Base-by-base conservation (phyloP, 2,329 filamentous ascomycete species). In the Albophoma yamanashiensis region DNA sequence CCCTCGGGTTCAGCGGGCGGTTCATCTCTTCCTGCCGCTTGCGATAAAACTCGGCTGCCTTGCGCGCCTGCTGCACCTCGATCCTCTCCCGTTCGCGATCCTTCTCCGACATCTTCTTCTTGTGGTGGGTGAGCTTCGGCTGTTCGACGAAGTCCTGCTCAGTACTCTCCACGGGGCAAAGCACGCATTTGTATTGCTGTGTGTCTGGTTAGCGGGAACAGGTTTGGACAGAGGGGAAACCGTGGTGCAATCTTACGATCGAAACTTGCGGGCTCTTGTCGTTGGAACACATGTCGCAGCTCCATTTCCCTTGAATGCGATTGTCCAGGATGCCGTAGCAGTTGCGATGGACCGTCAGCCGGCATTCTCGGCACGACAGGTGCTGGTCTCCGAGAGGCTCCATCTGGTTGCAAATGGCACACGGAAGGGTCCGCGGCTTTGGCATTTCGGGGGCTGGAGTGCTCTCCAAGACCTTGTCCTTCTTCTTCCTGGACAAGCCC, bases 271-370 rank as follows among this genome's bases (percentile, higher is more conserved):
- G 92, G 68, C 88, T 93, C 71, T 92, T 91, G 71, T 99, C 94
- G 69, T 99, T 99, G 43, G 86, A 81, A 74, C 94, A 99, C 83
- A 92, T 96, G 74, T 97, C 94, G 73, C 94, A 99, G 47, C 88
- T 84, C 94, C 94, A 99, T 74, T 96, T 96, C 53, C 81, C 83
- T 39, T 85, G 82, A 59, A 81, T 82, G 50, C 89, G 84, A 60
- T 88, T 85, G 55, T 88, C 85, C 45, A 83, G 65, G 39, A 97
- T 81, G n/a, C 94, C 94, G 70, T 97, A 99, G 74, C 94, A 99
- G 63, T 86, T 85, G 59, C 89, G 88, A 73, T 99, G 94, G 31
- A 97, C 93, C 4, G 92, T 92, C 73, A 99, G 77, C 58, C 91
- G 88, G 73, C 94, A 99, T 68, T 96, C 91, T 56, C 85, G 84